Conservation (phyloP, 768 basidiomycete genomes). For the Podaxis pistillaris region DNA sequence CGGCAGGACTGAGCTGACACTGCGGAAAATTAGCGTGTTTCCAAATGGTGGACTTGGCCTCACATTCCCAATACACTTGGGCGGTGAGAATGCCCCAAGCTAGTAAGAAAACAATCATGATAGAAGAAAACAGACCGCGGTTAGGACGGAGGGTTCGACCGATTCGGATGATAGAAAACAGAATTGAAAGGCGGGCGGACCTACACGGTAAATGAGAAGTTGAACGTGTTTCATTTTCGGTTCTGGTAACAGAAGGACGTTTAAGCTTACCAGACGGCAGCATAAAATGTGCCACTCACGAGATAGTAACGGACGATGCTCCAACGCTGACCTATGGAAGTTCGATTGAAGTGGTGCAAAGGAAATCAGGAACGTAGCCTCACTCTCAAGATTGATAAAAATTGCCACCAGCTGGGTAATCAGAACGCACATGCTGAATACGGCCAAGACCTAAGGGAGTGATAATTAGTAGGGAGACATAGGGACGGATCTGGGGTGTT, state of each 20-base stretch:
- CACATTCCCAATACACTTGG: slow-evolving; percentile 46
- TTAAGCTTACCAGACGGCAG: slow-evolving; percentile 33
- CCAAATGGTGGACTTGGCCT: slow-evolving; percentile 21
- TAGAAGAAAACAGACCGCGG: slow-evolving; percentile 7
- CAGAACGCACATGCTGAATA: not conserved
- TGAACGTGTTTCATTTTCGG: not conserved
- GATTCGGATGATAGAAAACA: slow-evolving; percentile 53
- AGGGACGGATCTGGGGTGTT: too few relatives aligned
- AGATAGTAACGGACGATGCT: slow-evolving; percentile 33
- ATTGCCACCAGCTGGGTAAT: not conserved
- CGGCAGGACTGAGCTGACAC: not conserved
- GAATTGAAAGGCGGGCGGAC: slow-evolving; percentile 10
- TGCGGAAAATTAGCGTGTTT: not conserved
- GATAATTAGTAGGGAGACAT: not conserved
- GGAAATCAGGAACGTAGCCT: not conserved
- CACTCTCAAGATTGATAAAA: not conserved
- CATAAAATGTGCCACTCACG: slow-evolving; percentile 34
- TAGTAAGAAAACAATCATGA: slow-evolving; percentile 29
- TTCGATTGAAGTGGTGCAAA: not conserved
- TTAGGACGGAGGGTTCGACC: slow-evolving; percentile 25
- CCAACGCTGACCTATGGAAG: not conserved
- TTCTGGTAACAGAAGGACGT: not conserved
- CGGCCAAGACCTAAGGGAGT: not conserved
- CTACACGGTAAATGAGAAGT: not conserved
- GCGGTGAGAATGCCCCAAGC: slow-evolving; percentile 35